Evolutionary conservation across 1,139 yeast species (phyloP).

Genomic region (Blastobotrys ciferrii): DNA sequence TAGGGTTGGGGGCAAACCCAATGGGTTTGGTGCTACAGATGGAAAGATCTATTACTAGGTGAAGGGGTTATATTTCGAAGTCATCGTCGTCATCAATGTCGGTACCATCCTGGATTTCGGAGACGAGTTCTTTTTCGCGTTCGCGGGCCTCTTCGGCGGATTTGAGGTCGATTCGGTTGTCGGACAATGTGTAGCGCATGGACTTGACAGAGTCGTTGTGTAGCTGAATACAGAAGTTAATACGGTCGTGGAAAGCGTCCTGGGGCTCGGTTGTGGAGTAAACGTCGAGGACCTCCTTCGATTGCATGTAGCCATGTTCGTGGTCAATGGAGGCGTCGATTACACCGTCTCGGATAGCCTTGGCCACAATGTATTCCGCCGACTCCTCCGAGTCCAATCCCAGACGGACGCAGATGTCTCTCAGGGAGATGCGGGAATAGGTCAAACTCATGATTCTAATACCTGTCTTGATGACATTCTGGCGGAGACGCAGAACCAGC

Average conservation of each 20-base stretch:
- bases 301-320: constrained; percentile 87
- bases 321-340: constrained; percentile 94
- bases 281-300: constrained; percentile 79
- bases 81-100: constrained; percentile 45
- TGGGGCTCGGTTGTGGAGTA: constrained; percentile 90
- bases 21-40: no score
- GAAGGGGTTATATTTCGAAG: constrained; percentile 34
- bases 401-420: constrained; percentile 86
- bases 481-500: constrained; percentile 84
- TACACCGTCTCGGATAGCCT: constrained; percentile 96
- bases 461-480: constrained; percentile 97
- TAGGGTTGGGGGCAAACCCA: no score
- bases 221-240: constrained; percentile 82
- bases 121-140: constrained; percentile 50
- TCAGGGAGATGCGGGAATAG: constrained; percentile 85
- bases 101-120: constrained; percentile 43
- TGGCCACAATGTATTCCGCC: constrained; percentile 94
- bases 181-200: constrained; percentile 79
- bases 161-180: constrained; percentile 49
- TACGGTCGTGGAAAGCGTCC: constrained; percentile 85
- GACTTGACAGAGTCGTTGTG: constrained; percentile 93
- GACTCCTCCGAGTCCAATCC: constrained; percentile 92
- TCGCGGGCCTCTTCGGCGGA: constrained; percentile 58
- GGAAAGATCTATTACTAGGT: no score
- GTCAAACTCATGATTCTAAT: constrained; percentile 90